A percentile compares a stretch with the other conserved stretches of the same genome.
Evolutionary conservation across 2,329 filamentous ascomycete genomes (phyloP).

Genomic region (Aspergillus sp.): DNA sequence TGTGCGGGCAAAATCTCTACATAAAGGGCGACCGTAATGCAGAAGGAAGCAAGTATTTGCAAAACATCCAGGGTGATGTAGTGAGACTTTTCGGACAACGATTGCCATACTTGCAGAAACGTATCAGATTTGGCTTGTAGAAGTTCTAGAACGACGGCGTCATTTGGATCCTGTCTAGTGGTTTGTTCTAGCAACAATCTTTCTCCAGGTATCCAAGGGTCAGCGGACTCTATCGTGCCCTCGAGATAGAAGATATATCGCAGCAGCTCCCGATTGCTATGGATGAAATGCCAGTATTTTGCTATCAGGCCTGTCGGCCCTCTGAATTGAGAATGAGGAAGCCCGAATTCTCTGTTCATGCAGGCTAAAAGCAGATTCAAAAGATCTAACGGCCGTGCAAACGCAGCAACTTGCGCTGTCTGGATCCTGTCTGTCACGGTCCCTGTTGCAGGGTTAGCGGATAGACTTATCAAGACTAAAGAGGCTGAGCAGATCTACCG

Average conservation of each 20-base stretch:
- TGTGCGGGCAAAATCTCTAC: slow-evolving; percentile 27
- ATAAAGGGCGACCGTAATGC: slow-evolving; percentile 35
- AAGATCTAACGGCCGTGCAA: slow-evolving; percentile 58
- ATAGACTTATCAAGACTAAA: neutral
- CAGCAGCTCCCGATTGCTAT: slow-evolving; percentile 35
- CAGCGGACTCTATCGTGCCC: slow-evolving; percentile 8
- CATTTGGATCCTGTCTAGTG: slow-evolving; percentile 25
- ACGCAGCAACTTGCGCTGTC: slow-evolving; percentile 55
- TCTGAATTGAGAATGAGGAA: slow-evolving; percentile 13
- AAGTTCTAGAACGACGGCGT: slow-evolving; percentile 37
- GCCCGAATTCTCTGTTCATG: slow-evolving; percentile 46
- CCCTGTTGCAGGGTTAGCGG: slow-evolving; percentile 33
- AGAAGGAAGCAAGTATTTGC: slow-evolving; percentile 43
- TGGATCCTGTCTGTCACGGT: slow-evolving; percentile 55
- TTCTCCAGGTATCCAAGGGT: slow-evolving; percentile 20
- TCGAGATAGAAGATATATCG: slow-evolving; percentile 43
- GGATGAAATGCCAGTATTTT: slow-evolving; percentile 35
- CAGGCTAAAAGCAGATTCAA: slow-evolving; percentile 62
- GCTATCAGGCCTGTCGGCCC: slow-evolving; percentile 24
- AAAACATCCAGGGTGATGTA: slow-evolving; percentile 44
- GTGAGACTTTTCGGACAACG: slow-evolving; percentile 33
- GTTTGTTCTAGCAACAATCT: slow-evolving; percentile 16
- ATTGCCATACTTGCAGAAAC: slow-evolving; percentile 38
- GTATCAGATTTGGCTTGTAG: slow-evolving; percentile 39
- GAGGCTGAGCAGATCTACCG: slow-evolving; percentile 40